phyloP scores from a whole-genome alignment of 495 filamentous ascomycete species.

The Chlorociboria aeruginascens region DNA sequence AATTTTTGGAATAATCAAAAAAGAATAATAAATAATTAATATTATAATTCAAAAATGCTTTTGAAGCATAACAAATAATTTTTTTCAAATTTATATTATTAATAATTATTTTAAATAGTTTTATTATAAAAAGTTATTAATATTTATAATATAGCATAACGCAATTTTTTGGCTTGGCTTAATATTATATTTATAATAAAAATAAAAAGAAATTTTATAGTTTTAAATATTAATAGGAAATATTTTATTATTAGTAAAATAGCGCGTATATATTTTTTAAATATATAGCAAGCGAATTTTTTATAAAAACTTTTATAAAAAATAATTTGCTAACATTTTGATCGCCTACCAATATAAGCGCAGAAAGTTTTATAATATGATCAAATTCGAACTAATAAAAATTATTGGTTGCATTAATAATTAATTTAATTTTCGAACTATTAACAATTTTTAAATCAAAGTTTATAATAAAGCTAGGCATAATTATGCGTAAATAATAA shows the following conservation, averaged over 20 bases:
- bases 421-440: slow-evolving; percentile 5
- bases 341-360: slow-evolving; percentile 69
- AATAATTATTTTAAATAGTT: slow-evolving; percentile 13
- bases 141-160: slow-evolving; percentile 25
- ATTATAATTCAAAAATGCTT: slow-evolving; percentile 56
- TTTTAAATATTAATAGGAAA: slow-evolving; percentile 39
- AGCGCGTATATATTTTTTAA: slow-evolving; percentile 55
- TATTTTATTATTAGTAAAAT: slow-evolving; percentile 63
- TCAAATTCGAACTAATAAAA: slow-evolving; percentile 12
- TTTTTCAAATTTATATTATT: slow-evolving; percentile 11
- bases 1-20: slow-evolving; percentile 33
- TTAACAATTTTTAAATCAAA: slow-evolving; percentile 14
- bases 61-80: slow-evolving; percentile 45
- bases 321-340: slow-evolving; percentile 73
- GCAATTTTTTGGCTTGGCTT: slow-evolving; percentile 14
- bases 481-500: no score
- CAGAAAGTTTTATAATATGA: slow-evolving; percentile 45
- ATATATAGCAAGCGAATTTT: slow-evolving; percentile 60
- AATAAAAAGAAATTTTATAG: slow-evolving; percentile 49
- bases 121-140: slow-evolving; percentile 18
- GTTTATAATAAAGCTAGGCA: no score
- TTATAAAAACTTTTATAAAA: slow-evolving; percentile 66
- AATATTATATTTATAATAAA: slow-evolving; percentile 36
- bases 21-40: slow-evolving; percentile 20
- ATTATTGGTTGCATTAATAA: slow-evolving; percentile 14